These are phyloP conservation scores for Nannochloris sp. DNA, from an alignment of 139 green algal genomes.

Conservation along the genomic window DNA sequence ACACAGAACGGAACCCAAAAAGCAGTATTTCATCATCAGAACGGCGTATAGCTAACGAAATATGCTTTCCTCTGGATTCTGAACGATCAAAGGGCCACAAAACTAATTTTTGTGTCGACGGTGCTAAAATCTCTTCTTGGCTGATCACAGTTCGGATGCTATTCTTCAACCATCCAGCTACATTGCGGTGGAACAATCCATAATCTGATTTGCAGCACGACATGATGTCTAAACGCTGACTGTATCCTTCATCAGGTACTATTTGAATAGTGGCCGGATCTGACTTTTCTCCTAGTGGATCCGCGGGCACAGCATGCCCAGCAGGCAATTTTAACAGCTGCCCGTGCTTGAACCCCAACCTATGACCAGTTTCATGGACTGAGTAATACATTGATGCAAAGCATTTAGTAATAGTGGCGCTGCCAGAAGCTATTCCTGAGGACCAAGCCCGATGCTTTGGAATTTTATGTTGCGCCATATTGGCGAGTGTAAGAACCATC, in stretches of 20 bases:
- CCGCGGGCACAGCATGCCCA: background rate
- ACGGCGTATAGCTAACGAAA: conserved; percentile 10
- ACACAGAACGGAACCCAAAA: conserved; percentile 9
- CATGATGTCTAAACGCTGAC: conserved; percentile 13
- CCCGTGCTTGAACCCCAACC: conserved; percentile 6
- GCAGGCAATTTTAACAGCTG: background rate
- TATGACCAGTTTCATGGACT: conserved; percentile 17
- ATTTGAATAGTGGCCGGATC: conserved; percentile 19
- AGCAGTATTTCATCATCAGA: conserved; percentile 15
- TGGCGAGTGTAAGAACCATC: conserved; percentile 9
- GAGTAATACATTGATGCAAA: conserved; percentile 22
- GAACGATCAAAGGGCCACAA: conserved; percentile 31
- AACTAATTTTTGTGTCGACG: background rate
- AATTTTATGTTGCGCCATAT: background rate
- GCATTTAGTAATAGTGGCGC: conserved; percentile 20
- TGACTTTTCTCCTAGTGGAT: conserved; percentile 13
- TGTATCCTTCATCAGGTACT: background rate
- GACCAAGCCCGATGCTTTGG: background rate
- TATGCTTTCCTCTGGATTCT: conserved; percentile 11
- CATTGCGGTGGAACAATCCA: conserved; percentile 14
- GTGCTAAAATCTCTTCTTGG: background rate
- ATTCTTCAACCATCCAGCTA: conserved; percentile 18
- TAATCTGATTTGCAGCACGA: conserved; percentile 21
- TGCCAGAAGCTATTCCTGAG: background rate
- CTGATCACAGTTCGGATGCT: background rate